Evolutionary conservation across 1,139 yeast species (phyloP).

Genomic region (Sugiyamaella sp.): DNA sequence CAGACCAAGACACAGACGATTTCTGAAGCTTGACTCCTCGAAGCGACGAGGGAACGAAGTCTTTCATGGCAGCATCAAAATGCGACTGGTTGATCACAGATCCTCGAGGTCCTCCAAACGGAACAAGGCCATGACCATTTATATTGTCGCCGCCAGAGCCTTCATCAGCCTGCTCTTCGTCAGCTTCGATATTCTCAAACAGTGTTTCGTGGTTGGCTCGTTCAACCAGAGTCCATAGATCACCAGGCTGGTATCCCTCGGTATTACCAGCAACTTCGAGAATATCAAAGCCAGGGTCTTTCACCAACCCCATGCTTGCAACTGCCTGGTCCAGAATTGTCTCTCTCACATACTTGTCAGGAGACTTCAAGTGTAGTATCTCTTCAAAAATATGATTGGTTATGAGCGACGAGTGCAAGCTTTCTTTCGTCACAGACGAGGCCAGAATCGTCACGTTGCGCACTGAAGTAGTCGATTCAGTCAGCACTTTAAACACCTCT

Average conservation of each 20-base stretch:
- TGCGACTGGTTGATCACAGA: conserved; percentile 37
- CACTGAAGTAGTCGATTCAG: conserved; percentile 45
- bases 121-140: no score
- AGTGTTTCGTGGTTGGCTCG: conserved; percentile 63
- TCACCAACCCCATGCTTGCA: conserved; percentile 35
- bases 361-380: conserved; percentile 63
- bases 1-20: conserved; percentile 75
- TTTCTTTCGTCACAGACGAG: conserved; percentile 65
- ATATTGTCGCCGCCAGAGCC: background rate
- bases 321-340: conserved; percentile 56
- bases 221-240: conserved; percentile 71
- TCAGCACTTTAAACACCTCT: conserved; percentile 49
- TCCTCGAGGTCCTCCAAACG: no score
- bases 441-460: conserved; percentile 58
- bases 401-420: conserved; percentile 61
- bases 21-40: conserved; percentile 88
- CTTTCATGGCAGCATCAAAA: conserved; percentile 61
- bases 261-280: conserved; percentile 76
- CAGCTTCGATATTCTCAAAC: conserved; percentile 30
- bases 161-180: background rate
- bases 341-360: conserved; percentile 64
- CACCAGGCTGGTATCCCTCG: conserved; percentile 89
- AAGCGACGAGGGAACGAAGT: conserved; percentile 77
- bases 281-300: conserved; percentile 53
- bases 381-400: conserved; percentile 75